Evolutionary conservation across 2,329 filamentous ascomycete genomes (phyloP).

Genomic region (Botrytis aclada): DNA sequence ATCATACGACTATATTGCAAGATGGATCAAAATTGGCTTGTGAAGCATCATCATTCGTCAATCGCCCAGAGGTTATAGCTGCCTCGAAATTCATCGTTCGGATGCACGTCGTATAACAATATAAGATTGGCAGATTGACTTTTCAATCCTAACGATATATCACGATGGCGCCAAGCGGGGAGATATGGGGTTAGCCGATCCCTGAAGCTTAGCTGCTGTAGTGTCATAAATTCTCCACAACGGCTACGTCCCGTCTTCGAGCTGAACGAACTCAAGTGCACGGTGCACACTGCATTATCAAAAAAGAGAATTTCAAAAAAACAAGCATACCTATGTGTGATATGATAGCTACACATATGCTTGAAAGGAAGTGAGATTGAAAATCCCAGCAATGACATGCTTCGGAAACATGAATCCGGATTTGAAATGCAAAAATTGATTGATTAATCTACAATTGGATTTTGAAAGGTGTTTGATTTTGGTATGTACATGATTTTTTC

Average conservation of each 20-base stretch:
- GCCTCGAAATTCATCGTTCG: not conserved
- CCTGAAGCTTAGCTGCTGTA: not conserved
- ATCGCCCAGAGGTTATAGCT: not conserved
- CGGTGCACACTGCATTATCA: not conserved
- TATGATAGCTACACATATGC: not conserved
- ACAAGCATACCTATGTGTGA: not conserved
- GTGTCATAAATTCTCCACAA: not conserved
- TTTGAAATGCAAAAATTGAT: not conserved
- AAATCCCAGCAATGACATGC: not conserved
- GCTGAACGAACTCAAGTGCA: not conserved
- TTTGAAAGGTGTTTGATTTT: not conserved
- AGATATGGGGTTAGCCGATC: not conserved
- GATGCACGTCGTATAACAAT: not conserved
- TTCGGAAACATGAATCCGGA: accelerated
- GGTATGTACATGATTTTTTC: no score
- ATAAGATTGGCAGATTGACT: not conserved
- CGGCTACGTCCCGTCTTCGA: not conserved
- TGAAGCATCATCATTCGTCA: not conserved
- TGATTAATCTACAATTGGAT: not conserved
- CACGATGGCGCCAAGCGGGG: not conserved
- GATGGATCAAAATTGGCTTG: not conserved
- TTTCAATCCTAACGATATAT: not conserved
- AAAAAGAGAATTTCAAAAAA: not conserved
- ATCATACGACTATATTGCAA: not conserved
- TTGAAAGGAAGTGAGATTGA: not conserved